Evolutionary conservation across 2,329 filamentous ascomycete genomes (phyloP), one percentile per base, ranked within the genome.

Genomic region (Pezicula carpinea): DNA sequence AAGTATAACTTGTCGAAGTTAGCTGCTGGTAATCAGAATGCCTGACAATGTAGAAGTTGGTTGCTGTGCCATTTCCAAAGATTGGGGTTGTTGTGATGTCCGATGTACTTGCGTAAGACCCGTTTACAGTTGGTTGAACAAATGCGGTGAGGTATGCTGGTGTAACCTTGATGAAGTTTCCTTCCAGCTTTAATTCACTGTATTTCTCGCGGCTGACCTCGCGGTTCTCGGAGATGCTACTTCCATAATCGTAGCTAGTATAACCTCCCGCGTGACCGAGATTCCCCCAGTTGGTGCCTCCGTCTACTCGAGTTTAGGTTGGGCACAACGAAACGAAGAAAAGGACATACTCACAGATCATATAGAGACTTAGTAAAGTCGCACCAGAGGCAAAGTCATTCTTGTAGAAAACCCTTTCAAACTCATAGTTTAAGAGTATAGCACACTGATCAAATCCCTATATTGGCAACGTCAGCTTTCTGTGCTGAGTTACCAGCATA

Each of bases 201-300:
- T 89, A 92, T 63, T 92, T 92, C 60, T 90, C 85, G 2, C 86
- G 76, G 22, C 74, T 68, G 3, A 92, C 70, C 1, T 76, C 76
- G 19, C 87, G 76, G 35, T 87, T 81, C 59, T 93, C 88, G 1
- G 76, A 74, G 44, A 92, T 88, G 6, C 74, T 69, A 4, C 80
- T 72, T 5, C 77, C 75, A 43, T 79, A 80, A 50, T 80, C 76
- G 40, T 79, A 78, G 0, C 73, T 76, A 0, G 77, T 82, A 50
- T 83, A 83, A 3, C 75, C 80, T 10, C 80, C 82, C 53, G 83
- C 75, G 54, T 89, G 80, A 0, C 87, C 85, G 4, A 89, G 65
- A 52, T 89, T 91, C 0, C 87, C 87, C 88, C 87, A 92, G 61
- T 92, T 93, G 0, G 87, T 91, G 5, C 87, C 88, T 13, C 88